Conservation (phyloP, 2,329 filamentous ascomycete genomes). For the Hypocrella siamensis region DNA sequence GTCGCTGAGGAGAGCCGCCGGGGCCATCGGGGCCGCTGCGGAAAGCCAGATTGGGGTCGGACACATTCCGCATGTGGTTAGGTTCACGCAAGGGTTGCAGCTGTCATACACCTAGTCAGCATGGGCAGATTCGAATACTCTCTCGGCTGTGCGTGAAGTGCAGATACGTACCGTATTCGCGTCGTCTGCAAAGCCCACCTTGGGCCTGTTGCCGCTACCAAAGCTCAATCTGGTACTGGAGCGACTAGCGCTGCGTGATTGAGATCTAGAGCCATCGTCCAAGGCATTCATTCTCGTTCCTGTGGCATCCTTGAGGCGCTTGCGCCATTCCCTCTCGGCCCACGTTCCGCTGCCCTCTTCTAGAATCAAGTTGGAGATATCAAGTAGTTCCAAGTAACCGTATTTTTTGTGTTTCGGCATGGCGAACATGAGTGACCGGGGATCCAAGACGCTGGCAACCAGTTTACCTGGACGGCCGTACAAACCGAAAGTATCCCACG, state of each 20-base stretch:
- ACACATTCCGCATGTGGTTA: slow-evolving; percentile 30
- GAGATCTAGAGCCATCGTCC: slow-evolving; percentile 29
- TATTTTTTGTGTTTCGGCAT: slow-evolving; percentile 83
- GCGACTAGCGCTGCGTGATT: slow-evolving; percentile 40
- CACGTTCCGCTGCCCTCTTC: slow-evolving; percentile 61
- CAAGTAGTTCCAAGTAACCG: slow-evolving; percentile 78
- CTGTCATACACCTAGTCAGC: slow-evolving; percentile 8
- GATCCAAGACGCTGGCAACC: slow-evolving; percentile 73
- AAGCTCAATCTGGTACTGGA: slow-evolving; percentile 42
- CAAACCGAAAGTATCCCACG: slow-evolving; percentile 80
- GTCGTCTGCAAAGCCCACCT: slow-evolving; percentile 45
- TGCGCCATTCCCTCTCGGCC: slow-evolving; percentile 82
- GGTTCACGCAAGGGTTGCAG: slow-evolving; percentile 15
- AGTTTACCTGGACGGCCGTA: slow-evolving; percentile 82
- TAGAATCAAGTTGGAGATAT: slow-evolving; percentile 67
- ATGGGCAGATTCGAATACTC: background rate
- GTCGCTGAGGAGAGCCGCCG: slow-evolving; percentile 16
- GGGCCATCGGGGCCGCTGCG: slow-evolving; percentile 9
- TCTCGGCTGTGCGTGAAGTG: background rate
- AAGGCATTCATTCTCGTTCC: slow-evolving; percentile 57
- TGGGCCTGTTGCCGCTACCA: slow-evolving; percentile 20
- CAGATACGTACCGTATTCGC: slow-evolving; percentile 1
- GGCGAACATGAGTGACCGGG: slow-evolving; percentile 90
- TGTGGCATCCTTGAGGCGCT: slow-evolving; percentile 76
- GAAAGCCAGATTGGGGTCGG: slow-evolving; percentile 23